Evolutionary conservation across 2,329 filamentous ascomycete species (phyloP), one percentile per base, ranked within the genome.

Genomic region (Sporothrix sp.): DNA sequence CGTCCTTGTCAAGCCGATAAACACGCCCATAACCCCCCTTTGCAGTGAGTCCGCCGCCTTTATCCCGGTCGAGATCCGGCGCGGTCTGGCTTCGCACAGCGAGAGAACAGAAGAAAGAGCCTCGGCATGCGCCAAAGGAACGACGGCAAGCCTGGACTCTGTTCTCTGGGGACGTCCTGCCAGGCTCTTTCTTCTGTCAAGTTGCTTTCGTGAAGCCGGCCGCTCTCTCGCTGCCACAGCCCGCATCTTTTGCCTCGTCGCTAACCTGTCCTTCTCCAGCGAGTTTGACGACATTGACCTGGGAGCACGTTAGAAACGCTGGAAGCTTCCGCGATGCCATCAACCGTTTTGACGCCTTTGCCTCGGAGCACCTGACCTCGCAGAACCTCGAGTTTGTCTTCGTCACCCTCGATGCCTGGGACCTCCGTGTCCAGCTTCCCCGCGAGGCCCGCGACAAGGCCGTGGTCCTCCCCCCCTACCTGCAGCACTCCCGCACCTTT

Each of bases 371-470:
- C 66, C 74, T 98, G 60, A 81, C 87, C 49, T 84, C 82, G 58
- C 90, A 95, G 69, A 93, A 95, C 66, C 80, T 93, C 65, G 91
- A 96, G 63, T 98, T 98, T 66, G 90, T 94, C 58, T 98, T 98
- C 67, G 93, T 98, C 55, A 98, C 93, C 37, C 82, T 98, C 62
- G 94, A 97, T 69, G 90, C 91, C 40, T 98, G 93, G 93, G 93
- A 98, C 66, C 82, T 98, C 54, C 88, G 93, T 60, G 93, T 98
- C 52, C 93, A 98, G 75, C 80, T 98, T 64, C 93, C 93, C 43
- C 87, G 93, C 57, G 93, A 98, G 73, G 93, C 93, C 64, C 87
- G 93, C 62, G 93, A 98, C 73, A 98, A 98, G 77, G 86, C 90
- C 58, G 93, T 97, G 37, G 93, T 97, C 47, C 80, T 98, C 32